Base-by-base conservation (phyloP, 2,329 filamentous ascomycete genomes). In the Claviceps africana region DNA sequence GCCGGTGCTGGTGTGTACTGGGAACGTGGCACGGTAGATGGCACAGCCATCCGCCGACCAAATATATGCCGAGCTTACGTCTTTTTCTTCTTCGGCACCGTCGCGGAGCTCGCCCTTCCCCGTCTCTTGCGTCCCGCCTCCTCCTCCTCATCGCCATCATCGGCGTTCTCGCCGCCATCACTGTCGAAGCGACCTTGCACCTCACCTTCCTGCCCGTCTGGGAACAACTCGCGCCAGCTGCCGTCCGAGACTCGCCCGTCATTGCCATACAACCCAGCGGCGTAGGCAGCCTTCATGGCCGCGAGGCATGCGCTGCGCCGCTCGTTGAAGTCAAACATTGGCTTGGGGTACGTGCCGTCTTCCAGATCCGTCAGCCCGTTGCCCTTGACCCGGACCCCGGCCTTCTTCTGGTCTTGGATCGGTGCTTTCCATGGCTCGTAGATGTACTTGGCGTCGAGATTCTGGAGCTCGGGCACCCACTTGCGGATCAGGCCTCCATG, bases 391-490 rank as follows among this genome's bases (percentile, higher is more conserved):
- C 77, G 62, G 50, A 86, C 83, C 0, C 81, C 78, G 53, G 84
- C 86, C 60, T 75, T 80, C 63, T 79, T 85, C 68, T 87, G 81
- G 53, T 88, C 85, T 21, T 67, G 67, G 40, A 82, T 73, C 2
- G 81, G 81, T 43, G 85, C 83, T 61, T 83, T 88, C 81, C 84
- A 86, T 6, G 86, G 86, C 70, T 90, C 85, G 58, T 88, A 90
- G 33, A 90, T 87, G 60, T 78, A 87, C 65, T 85, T 88, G 51
- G 75, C 74, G 15, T 82, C 73, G 56, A 84, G 72, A 0, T 73
- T 60, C 53, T 67, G 71, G 40, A 89, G 67, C 64, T 89, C 85
- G 0, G 86, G 85, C 0, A 85, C 77, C 65, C 79, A 89, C 40
- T 69, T 72, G 25, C 79, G 70, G 47, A 89, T 76, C 54, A 87